These are phyloP conservation scores for Fusarium sp. DNA, from an alignment of 2,329 filamentous ascomycete genomes.

Conservation along the genomic window DNA sequence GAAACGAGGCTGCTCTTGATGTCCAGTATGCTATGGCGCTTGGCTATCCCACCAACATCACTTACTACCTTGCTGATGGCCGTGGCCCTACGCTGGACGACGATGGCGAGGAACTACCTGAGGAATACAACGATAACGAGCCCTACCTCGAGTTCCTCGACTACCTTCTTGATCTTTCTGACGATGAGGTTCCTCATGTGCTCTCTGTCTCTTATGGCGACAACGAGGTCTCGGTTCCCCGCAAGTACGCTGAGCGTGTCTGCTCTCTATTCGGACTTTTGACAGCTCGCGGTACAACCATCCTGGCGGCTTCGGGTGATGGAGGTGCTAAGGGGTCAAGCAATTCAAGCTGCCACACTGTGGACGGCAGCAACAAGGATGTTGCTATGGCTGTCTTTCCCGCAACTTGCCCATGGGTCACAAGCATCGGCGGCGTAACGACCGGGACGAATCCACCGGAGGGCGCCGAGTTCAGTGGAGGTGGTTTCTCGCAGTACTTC, in stretches of 20 bases:
- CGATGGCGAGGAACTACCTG: conserved; percentile 52
- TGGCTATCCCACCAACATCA: conserved; percentile 59
- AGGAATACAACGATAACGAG: conserved; percentile 61
- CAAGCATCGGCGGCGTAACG: conserved; percentile 71
- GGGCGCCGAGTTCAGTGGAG: conserved; percentile 61
- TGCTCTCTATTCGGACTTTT: conserved; percentile 67
- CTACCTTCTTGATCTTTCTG: conserved; percentile 60
- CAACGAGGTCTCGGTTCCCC: conserved; percentile 67
- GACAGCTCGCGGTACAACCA: conserved; percentile 63
- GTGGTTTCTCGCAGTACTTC: conserved; percentile 68
- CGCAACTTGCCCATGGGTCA: conserved; percentile 75
- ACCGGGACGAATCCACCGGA: conserved; percentile 54
- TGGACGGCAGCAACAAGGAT: conserved; percentile 68
- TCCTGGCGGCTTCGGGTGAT: conserved; percentile 66
- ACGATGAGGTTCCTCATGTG: conserved; percentile 65
- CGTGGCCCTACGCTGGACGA: conserved; percentile 57
- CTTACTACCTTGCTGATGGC: conserved; percentile 61
- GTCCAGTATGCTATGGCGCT: conserved; percentile 62
- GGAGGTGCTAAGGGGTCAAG: conserved; percentile 60
- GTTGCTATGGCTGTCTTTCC: conserved; percentile 74
- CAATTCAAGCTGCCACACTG: conserved; percentile 66
- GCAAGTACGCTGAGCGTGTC: conserved; percentile 63
- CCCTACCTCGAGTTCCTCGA: conserved; percentile 68
- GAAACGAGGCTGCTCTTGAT: conserved; percentile 62
- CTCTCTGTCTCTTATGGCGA: conserved; percentile 70